Evolutionary conservation across 495 filamentous ascomycete genomes (phyloP).

Genomic region (Bryoglossum gracile): DNA sequence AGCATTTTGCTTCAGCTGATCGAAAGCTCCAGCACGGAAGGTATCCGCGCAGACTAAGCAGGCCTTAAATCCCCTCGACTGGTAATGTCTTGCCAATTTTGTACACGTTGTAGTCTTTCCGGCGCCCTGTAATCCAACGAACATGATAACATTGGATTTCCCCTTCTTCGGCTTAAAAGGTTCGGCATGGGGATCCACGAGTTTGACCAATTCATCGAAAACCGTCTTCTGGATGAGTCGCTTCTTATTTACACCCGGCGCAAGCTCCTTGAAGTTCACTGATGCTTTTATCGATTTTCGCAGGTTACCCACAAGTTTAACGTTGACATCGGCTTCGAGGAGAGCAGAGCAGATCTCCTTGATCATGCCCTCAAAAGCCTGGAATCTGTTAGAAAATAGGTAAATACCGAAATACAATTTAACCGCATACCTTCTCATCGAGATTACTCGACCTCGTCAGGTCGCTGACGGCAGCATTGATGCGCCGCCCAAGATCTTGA

Average conservation of each 20-base stretch:
- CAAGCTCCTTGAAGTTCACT: conserved; percentile 89
- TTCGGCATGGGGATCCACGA: conserved; percentile 93
- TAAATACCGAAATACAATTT: not conserved
- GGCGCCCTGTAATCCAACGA: conserved; percentile 93
- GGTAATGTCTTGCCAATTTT: conserved; percentile 92
- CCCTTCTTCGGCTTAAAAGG: conserved; percentile 97
- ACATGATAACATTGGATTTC: conserved; percentile 96
- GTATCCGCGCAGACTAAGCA: conserved; percentile 97
- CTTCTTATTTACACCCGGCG: conserved; percentile 91
- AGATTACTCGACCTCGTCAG: conserved; percentile 85
- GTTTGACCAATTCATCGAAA: conserved; percentile 90
- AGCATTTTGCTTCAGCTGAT: conserved; percentile 97
- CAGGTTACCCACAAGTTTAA: conserved; percentile 84
- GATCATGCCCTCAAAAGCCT: conserved; percentile 97
- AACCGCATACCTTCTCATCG: conserved; percentile 78
- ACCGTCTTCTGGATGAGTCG: conserved; percentile 96
- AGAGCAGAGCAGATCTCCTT: conserved; percentile 94
- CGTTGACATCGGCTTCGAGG: conserved; percentile 91
- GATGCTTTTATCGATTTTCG: conserved; percentile 85
- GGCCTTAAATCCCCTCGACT: conserved; percentile 85
- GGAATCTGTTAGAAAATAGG: conserved; percentile 11
- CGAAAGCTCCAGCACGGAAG: conserved; percentile 95
- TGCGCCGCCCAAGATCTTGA: conserved; percentile 96
- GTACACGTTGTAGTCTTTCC: conserved; percentile 99
- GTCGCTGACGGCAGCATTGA: conserved; percentile 93